Conservation (phyloP, 2,329 filamentous ascomycete genomes). For the Penicillium sp. region DNA sequence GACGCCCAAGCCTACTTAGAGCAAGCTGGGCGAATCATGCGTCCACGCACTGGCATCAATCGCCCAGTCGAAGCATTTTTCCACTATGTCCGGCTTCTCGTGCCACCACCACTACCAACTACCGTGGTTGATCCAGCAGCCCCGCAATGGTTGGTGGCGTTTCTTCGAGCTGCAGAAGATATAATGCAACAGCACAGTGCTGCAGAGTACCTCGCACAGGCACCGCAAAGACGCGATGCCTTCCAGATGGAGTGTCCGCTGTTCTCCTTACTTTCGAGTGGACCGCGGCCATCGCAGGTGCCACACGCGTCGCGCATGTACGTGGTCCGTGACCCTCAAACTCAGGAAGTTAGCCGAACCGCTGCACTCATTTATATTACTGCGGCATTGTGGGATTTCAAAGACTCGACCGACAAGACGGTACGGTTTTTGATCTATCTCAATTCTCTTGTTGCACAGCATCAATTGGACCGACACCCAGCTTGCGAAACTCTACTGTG, state of each 20-base stretch:
- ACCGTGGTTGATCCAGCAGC: conserved; percentile 17
- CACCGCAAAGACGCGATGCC: conserved; percentile 29
- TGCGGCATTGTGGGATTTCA: conserved; percentile 36
- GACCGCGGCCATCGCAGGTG: conserved; percentile 40
- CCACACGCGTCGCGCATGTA: conserved; percentile 37
- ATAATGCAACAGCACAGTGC: conserved; percentile 34
- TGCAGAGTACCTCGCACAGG: conserved; percentile 25
- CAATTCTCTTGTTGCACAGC: conserved; percentile 24
- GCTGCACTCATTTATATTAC: conserved; percentile 43
- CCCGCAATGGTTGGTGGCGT: conserved; percentile 32
- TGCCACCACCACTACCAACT: conserved; percentile 26
- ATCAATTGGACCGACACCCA: conserved; percentile 35
- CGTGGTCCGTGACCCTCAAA: conserved; percentile 34
- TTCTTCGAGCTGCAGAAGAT: conserved; percentile 36
- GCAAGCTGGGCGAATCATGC: conserved; percentile 33
- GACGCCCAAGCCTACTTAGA: conserved; percentile 30
- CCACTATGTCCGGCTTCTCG: conserved; percentile 37
- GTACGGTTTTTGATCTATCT: conserved; percentile 35
- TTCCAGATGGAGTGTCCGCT: conserved; percentile 41
- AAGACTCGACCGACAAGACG: conserved; percentile 30
- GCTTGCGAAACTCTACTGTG: conserved; percentile 43
- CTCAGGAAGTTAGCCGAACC: conserved; percentile 38
- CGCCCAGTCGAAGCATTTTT: conserved; percentile 30
- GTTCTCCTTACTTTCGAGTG: conserved; percentile 42
- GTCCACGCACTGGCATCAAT: conserved; percentile 27